Conservation (phyloP, 2,329 filamentous ascomycete species). For the Coleophoma crateriformis region DNA sequence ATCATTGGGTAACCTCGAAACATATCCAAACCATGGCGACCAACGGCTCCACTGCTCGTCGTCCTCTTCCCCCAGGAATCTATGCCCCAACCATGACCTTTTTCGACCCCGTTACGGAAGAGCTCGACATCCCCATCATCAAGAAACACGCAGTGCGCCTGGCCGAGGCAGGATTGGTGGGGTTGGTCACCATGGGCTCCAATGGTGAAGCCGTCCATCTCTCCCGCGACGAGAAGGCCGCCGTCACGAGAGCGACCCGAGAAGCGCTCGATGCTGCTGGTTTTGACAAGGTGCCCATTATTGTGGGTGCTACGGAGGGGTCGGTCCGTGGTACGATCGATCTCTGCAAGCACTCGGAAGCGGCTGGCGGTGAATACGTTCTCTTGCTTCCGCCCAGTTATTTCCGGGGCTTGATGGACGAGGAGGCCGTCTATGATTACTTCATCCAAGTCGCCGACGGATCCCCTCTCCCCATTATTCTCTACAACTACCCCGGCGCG, state of each 20-base stretch:
- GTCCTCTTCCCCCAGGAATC: conserved; percentile 71
- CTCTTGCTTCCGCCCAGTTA: conserved; percentile 78
- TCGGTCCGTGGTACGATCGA: conserved; percentile 77
- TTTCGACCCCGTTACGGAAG: conserved; percentile 78
- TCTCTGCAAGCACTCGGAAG: conserved; percentile 59
- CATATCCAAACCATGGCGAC: neutral
- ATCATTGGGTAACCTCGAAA: neutral
- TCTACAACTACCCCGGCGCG: conserved; percentile 90
- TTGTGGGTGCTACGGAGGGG: conserved; percentile 77
- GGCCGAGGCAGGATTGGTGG: conserved; percentile 70
- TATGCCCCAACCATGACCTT: conserved; percentile 91
- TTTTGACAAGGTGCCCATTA: conserved; percentile 69
- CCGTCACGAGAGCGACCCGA: conserved; percentile 71
- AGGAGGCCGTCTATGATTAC: conserved; percentile 69
- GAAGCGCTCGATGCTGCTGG: conserved; percentile 78
- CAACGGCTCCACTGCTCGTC: conserved; percentile 32
- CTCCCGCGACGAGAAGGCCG: conserved; percentile 68
- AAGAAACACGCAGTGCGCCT: conserved; percentile 77
- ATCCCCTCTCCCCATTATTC: conserved; percentile 70
- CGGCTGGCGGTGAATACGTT: conserved; percentile 73
- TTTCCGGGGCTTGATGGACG: conserved; percentile 67
- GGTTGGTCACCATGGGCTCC: conserved; percentile 82
- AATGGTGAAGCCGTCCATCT: conserved; percentile 88
- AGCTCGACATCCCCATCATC: conserved; percentile 74
- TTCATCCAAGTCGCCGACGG: conserved; percentile 62